Evolutionary conservation across 2,329 filamentous ascomycete genomes (phyloP).

Genomic region (Knoxdaviesia capensis): DNA sequence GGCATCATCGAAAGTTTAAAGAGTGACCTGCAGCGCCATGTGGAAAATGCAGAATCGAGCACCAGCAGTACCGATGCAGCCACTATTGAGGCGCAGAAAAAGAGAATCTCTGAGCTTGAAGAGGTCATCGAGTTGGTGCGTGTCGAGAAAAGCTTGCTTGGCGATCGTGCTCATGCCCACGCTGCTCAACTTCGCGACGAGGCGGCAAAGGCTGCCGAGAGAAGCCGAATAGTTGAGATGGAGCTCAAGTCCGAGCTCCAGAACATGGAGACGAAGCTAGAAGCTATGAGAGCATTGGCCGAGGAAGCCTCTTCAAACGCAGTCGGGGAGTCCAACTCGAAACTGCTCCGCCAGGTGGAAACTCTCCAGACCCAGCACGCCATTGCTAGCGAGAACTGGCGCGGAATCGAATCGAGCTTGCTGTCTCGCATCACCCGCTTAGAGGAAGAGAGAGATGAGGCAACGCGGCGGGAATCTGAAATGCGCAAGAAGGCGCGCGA

Average conservation of each 20-base stretch:
- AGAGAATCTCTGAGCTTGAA: conserved; percentile 28
- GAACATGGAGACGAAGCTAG: conserved; percentile 72
- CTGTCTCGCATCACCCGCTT: conserved; percentile 56
- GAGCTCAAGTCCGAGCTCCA: conserved; percentile 64
- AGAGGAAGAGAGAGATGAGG: conserved; percentile 83
- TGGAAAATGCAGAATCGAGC: conserved; percentile 43
- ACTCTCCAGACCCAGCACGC: conserved; percentile 90
- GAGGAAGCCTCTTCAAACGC: conserved; percentile 78
- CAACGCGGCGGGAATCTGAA: conserved; percentile 63
- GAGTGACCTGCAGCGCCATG: conserved; percentile 45
- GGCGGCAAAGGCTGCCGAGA: conserved; percentile 51
- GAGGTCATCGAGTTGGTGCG: conserved; percentile 42
- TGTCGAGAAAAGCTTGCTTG: conserved; percentile 57
- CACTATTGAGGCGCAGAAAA: conserved; percentile 44
- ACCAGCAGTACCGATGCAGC: conserved; percentile 48
- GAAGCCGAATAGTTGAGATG: conserved; percentile 43
- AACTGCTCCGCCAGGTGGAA: conserved; percentile 82
- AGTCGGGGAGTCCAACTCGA: conserved; percentile 67
- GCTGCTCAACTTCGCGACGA: conserved; percentile 55
- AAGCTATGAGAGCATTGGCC: conserved; percentile 63
- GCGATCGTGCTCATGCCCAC: conserved; percentile 45
- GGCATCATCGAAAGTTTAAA: conserved; percentile 48
- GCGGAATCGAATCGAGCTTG: conserved; percentile 78
- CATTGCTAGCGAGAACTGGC: conserved; percentile 91
- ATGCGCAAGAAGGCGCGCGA: conserved; percentile 80